Evolutionary conservation across 2,329 filamentous ascomycete species (phyloP).

Genomic region (Epichloe sibirici): DNA sequence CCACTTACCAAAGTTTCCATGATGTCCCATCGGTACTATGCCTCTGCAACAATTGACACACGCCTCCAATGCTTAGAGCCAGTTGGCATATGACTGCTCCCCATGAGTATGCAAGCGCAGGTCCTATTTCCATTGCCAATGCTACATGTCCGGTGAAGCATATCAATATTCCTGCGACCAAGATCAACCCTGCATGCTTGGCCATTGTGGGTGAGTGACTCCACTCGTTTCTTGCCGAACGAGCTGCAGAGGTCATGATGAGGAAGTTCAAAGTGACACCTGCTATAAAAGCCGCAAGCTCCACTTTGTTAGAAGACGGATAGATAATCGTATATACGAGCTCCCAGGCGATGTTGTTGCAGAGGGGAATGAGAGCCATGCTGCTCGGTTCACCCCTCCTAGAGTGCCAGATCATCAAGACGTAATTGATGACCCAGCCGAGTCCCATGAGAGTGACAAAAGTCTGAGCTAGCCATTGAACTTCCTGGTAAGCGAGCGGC

Average conservation of each 20-base stretch:
- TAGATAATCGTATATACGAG: slow-evolving; percentile 7
- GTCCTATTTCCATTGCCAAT: slow-evolving; percentile 8
- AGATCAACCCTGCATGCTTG: slow-evolving; percentile 4
- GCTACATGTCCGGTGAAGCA: slow-evolving; percentile 9
- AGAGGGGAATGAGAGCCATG: slow-evolving; percentile 10
- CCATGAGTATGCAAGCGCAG: slow-evolving; percentile 8
- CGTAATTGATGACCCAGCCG: slow-evolving; percentile 10
- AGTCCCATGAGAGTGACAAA: slow-evolving; percentile 7
- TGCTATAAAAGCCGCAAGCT: slow-evolving; percentile 5
- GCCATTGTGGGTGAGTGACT: slow-evolving; percentile 7
- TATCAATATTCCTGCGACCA: slow-evolving; percentile 3
- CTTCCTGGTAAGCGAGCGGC: slow-evolving; percentile 5
- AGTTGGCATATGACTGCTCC: slow-evolving; percentile 9
- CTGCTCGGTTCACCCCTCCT: slow-evolving; percentile 6
- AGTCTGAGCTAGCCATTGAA: slow-evolving; percentile 8
- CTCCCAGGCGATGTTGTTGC: slow-evolving; percentile 10
- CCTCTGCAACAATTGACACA: slow-evolving; percentile 8
- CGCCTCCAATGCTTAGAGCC: slow-evolving; percentile 6
- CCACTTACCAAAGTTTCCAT: slow-evolving; percentile 6
- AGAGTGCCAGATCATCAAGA: slow-evolving; percentile 7
- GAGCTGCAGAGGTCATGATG: slow-evolving; percentile 7
- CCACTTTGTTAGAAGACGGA: slow-evolving; percentile 8
- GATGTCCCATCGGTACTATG: slow-evolving; percentile 8
- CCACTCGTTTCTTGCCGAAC: slow-evolving; percentile 7
- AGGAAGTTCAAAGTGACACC: slow-evolving; percentile 7